Conservation (phyloP, 768 basidiomycete genomes). For the Ephemerocybe angulata region DNA sequence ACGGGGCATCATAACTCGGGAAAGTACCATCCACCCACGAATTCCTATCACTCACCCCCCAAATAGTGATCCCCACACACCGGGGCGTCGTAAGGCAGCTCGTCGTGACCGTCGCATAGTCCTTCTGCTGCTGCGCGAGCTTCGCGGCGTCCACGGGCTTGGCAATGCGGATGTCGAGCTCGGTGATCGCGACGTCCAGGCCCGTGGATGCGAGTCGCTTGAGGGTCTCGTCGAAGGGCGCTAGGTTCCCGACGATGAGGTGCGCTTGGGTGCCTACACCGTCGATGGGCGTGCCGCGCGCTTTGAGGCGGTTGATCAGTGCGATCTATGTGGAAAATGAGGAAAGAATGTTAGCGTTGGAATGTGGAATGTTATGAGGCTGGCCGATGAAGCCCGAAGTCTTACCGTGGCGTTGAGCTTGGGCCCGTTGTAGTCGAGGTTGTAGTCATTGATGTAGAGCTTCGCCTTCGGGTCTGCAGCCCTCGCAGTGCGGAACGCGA, state of each 20-base stretch:
- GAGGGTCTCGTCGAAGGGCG: conserved; percentile 46
- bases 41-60: conserved; percentile 44
- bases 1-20: conserved; percentile 15
- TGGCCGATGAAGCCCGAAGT: background rate
- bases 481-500: conserved; percentile 43
- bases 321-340: conserved; percentile 30
- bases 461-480: conserved; percentile 40
- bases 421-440: conserved; percentile 33
- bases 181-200: conserved; percentile 65
- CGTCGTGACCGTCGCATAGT: conserved; percentile 54
- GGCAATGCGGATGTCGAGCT: conserved; percentile 62
- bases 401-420: conserved; percentile 8
- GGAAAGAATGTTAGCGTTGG: background rate
- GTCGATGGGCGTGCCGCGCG: conserved; percentile 49
- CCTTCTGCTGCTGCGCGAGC: conserved; percentile 51
- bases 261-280: conserved; percentile 62
- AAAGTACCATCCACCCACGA: conserved; percentile 22
- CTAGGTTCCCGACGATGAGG: conserved; percentile 56
- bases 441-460: conserved; percentile 45
- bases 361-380: no score
- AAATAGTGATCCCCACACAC: conserved; percentile 45
- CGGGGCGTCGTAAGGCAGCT: conserved; percentile 45
- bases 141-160: conserved; percentile 47
- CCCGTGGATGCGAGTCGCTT: conserved; percentile 55
- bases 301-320: conserved; percentile 46